Evolutionary conservation across 495 filamentous ascomycete genomes (phyloP).

Genomic region (Aspergillus nidulans): DNA sequence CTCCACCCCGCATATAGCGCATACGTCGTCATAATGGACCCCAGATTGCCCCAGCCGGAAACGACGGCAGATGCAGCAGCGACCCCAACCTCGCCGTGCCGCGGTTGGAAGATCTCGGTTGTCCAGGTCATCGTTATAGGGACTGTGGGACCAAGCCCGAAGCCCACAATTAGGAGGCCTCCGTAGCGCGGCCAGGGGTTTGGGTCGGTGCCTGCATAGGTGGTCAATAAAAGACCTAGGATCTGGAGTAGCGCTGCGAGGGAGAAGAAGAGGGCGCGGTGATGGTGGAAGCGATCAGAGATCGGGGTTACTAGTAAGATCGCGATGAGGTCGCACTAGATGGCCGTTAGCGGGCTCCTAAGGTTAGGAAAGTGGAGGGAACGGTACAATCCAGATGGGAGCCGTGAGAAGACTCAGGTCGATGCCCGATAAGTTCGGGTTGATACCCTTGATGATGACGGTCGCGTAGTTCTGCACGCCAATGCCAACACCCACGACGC

Average conservation of each 20-base stretch:
- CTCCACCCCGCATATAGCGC: constrained; percentile 84
- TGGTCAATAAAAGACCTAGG: constrained; percentile 71
- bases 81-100: constrained; percentile 87
- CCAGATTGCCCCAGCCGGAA: constrained; percentile 79
- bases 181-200: constrained; percentile 84
- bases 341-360: background rate
- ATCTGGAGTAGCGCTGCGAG: constrained; percentile 74
- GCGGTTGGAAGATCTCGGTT: constrained; percentile 81
- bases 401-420: constrained; percentile 78
- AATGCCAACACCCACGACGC: constrained; percentile 87
- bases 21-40: constrained; percentile 82
- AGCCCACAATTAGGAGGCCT: constrained; percentile 84
- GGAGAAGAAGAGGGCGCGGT: constrained; percentile 81
- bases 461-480: constrained; percentile 83
- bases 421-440: constrained; percentile 65
- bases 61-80: constrained; percentile 85
- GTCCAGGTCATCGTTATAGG: constrained; percentile 94
- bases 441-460: constrained; percentile 76
- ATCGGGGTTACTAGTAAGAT: constrained; percentile 82
- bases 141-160: constrained; percentile 86
- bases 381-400: constrained; percentile 85
- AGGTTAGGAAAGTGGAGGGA: background rate
- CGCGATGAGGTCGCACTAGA: constrained; percentile 80
- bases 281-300: constrained; percentile 79
- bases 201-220: constrained; percentile 59